A percentile compares a stretch with the other conserved stretches of the same genome.
Conservation (phyloP, 108 stramenopile genomes). For the Nitzschia sp. region DNA sequence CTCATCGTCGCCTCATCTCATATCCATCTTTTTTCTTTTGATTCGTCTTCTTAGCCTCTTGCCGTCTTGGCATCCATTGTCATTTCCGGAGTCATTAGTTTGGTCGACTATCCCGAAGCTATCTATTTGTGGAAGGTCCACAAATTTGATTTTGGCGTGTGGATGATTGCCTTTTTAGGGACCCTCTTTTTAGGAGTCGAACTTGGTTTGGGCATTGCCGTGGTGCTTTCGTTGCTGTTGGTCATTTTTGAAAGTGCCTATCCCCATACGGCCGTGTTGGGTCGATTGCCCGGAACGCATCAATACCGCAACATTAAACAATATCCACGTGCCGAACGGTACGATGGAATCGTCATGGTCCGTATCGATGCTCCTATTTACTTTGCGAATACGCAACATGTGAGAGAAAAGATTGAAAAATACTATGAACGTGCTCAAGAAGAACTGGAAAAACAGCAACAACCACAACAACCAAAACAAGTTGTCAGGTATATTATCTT, state of each 20-base stretch:
- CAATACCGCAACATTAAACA: slow-evolving; percentile 63
- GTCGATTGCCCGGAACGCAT: slow-evolving; percentile 59
- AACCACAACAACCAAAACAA: neutral
- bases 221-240: slow-evolving; percentile 53
- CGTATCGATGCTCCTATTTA: slow-evolving; percentile 66
- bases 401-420: slow-evolving; percentile 44
- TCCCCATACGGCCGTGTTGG: slow-evolving; percentile 68
- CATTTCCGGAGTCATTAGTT: slow-evolving; percentile 62
- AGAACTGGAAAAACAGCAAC: neutral
- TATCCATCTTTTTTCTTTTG: neutral
- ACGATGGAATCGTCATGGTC: slow-evolving; percentile 55
- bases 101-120: slow-evolving; percentile 65
- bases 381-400: slow-evolving; percentile 64
- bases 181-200: slow-evolving; percentile 71
- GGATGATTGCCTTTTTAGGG: slow-evolving; percentile 55
- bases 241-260: slow-evolving; percentile 61
- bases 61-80: slow-evolving; percentile 62
- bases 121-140: slow-evolving; percentile 63
- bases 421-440: slow-evolving; percentile 26
- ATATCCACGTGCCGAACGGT: slow-evolving; percentile 49
- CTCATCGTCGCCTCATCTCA: neutral
- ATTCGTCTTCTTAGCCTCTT: slow-evolving; percentile 27
- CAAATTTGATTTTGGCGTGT: slow-evolving; percentile 64
- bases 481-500: slow-evolving; percentile 39
- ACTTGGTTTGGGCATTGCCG: slow-evolving; percentile 63